Evolutionary conservation across 2,329 filamentous ascomycete species (phyloP).

Genomic region (Dactylella cylindrospora): DNA sequence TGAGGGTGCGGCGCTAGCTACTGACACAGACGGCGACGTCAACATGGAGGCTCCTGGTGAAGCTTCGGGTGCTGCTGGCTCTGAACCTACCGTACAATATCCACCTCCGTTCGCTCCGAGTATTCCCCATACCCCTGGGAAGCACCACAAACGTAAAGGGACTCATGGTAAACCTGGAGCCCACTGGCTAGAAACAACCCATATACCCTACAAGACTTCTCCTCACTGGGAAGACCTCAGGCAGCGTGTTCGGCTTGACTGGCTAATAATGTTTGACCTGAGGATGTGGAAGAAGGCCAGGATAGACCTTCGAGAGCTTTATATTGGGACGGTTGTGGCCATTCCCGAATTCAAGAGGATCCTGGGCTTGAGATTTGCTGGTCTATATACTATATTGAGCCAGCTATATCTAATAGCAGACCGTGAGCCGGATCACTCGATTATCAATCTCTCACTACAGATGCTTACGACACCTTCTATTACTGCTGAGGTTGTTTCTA

Average conservation of each 20-base stretch:
- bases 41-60: slow-evolving; percentile 54
- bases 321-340: slow-evolving; percentile 93
- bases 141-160: slow-evolving; percentile 59
- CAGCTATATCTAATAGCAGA: slow-evolving; percentile 96
- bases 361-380: slow-evolving; percentile 87
- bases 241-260: slow-evolving; percentile 85
- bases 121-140: slow-evolving; percentile 78
- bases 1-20: slow-evolving; percentile 53
- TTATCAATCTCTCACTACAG: slow-evolving; percentile 94
- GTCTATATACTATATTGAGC: slow-evolving; percentile 87
- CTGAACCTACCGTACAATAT: slow-evolving; percentile 58
- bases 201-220: slow-evolving; percentile 64
- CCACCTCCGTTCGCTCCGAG: slow-evolving; percentile 54
- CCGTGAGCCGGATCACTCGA: slow-evolving; percentile 93
- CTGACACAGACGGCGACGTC: slow-evolving; percentile 56
- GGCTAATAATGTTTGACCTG: slow-evolving; percentile 90
- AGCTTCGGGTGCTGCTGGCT: slow-evolving; percentile 50
- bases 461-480: slow-evolving; percentile 97
- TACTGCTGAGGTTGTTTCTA: slow-evolving; percentile 89
- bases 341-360: slow-evolving; percentile 96
- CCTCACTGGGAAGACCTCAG: slow-evolving; percentile 83
- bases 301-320: slow-evolving; percentile 85
- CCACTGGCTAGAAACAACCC: slow-evolving; percentile 85
- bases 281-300: slow-evolving; percentile 95
- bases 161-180: slow-evolving; percentile 53